Base-by-base conservation (phyloP, 495 filamentous ascomycete species). In the Xylaria bambusicola region DNA sequence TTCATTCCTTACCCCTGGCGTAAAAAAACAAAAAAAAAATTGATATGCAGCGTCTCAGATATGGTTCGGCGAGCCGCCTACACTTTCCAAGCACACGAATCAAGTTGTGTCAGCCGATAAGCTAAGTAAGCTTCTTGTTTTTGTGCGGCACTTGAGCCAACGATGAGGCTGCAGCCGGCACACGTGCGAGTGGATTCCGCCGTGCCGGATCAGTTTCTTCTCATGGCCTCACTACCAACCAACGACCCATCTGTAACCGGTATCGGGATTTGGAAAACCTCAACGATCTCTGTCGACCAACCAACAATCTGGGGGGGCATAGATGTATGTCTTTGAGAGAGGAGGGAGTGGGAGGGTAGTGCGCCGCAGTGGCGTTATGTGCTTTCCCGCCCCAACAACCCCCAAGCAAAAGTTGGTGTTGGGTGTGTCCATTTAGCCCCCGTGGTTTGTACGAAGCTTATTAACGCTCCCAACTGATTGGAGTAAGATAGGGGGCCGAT, bases 321-420 rank as follows among this genome's bases (percentile, higher is more conserved):
- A 3, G 18, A n/a, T 17, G 3, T 26, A 38, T 7, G 8, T 44
- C 41, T 44, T 38, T n/a, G n/a, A n/a, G n/a, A n/a, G n/a, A n/a
- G n/a, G n/a, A n/a, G n/a, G n/a, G 15, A 41, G 23, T 6, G 36
- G 15, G 13, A 10, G 36, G 12, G 7, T 41, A 35, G 50, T 27
- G 20, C 18, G 26, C 50, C 15, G 50, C n/a, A n/a, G n/a, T n/a
- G n/a, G n/a, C n/a, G 18, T 44, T 17, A 7, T 9, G 24, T 4
- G 23, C 17, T 44, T 10, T 33, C n/a, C 13, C 26, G 40, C 52
- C 52, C 52, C 52, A 54, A 54, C 44, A n/a, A 42, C 52, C 52
- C 52, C 52, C 52, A 54, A 54, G 10, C 18, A 36, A 24, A n/a
- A n/a, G n/a, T 23, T 21, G 52, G 33, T 15, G 2, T 42, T 38